A percentile compares a stretch with the other conserved stretches of the same genome.
These are phyloP conservation scores for Termitomyces sp. DNA, from an alignment of 1,284 basidiomycete species.

Conservation along the genomic window DNA sequence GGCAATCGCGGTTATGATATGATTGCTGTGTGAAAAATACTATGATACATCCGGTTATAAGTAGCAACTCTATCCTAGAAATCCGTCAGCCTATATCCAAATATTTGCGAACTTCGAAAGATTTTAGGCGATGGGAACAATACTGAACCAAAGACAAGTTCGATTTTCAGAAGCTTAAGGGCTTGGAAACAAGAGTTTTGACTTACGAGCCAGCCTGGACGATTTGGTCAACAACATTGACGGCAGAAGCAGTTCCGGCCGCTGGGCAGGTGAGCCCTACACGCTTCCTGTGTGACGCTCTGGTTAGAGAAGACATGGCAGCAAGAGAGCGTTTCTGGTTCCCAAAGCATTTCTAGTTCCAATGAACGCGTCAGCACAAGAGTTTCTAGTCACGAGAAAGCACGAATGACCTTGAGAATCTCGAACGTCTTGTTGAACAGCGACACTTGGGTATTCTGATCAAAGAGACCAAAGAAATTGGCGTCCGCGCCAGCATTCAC, in stretches of 20 bases:
- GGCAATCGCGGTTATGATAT: too few species aligned
- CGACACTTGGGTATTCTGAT: slow-evolving; percentile 22
- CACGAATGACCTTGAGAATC: slow-evolving; percentile 27
- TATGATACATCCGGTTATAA: background rate
- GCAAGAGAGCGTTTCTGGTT: slow-evolving; percentile 17
- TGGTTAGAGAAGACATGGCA: slow-evolving; percentile 3
- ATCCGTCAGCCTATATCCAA: background rate
- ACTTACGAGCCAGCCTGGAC: slow-evolving; percentile 13
- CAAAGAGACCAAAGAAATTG: slow-evolving; percentile 34
- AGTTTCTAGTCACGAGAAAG: background rate
- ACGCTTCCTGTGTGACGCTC: slow-evolving; percentile 5
- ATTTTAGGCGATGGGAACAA: background rate
- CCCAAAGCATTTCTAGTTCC: slow-evolving; percentile 22
- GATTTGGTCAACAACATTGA: slow-evolving; percentile 12
- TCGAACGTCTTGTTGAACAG: slow-evolving; percentile 33
- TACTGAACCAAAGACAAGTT: background rate
- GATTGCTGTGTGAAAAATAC: background rate
- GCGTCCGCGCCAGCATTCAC: slow-evolving; percentile 36
- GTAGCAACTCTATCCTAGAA: background rate
- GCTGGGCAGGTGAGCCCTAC: slow-evolving; percentile 13
- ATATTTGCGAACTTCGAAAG: background rate
- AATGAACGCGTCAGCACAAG: background rate
- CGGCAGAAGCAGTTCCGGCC: background rate
- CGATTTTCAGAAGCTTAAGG: background rate
- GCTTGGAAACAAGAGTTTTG: background rate